Conservation (phyloP, 306 rosid genomes). For the Aeschynomene evenia region DNA sequence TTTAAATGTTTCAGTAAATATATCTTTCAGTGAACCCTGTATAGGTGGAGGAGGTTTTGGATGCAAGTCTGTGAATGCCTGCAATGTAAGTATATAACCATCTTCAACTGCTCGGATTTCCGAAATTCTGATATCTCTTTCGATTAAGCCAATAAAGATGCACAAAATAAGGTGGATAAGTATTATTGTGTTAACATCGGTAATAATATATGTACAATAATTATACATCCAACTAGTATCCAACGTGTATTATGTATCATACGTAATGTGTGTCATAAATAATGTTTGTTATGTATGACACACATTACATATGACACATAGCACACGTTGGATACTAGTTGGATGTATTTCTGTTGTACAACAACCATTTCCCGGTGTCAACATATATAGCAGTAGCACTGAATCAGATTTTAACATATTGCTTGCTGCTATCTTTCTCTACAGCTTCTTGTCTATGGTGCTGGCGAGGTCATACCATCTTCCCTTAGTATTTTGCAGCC, state of each 20-base stretch:
- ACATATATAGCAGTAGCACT: no score
- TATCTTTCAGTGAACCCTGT: constrained; percentile 81
- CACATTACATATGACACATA: no score
- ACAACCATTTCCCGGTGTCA: no score
- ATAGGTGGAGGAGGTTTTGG: constrained; percentile 61
- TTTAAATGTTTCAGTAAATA: constrained; percentile 66
- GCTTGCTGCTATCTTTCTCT: constrained; percentile 16
- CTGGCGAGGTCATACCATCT: constrained; percentile 82
- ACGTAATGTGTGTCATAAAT: no score
- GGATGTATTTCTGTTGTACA: no score
- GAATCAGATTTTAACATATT: constrained; percentile 27
- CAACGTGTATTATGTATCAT: no score
- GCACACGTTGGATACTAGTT: no score
- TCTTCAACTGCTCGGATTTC: constrained; percentile 3
- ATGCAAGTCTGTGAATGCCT: constrained; percentile 69
- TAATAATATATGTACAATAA: no score
- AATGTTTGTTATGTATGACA: no score
- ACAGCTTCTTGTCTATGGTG: constrained; percentile 91
- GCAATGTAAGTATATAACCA: constrained; percentile 81
- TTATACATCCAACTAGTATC: no score
- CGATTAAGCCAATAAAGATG: neutral
- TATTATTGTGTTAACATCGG: no score
- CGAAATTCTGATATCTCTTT: neutral
- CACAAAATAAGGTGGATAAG: no score
- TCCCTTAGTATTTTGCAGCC: constrained; percentile 64